phyloP scores from a whole-genome alignment of 345 rosid species.

The Nephelium lappaceum region DNA sequence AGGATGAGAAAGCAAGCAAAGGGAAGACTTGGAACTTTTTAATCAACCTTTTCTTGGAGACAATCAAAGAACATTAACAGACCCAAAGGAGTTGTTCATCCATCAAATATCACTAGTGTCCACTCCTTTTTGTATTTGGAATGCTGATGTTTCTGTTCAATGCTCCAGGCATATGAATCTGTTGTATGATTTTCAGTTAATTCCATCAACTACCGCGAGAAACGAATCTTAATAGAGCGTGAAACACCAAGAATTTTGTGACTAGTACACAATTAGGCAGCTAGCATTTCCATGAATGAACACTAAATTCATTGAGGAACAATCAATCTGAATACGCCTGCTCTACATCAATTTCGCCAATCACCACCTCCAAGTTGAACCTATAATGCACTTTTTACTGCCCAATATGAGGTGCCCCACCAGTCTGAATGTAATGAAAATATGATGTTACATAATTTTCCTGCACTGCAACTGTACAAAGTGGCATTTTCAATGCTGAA shows the following conservation, averaged over 20 bases:
- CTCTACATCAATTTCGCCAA: too few relatives aligned
- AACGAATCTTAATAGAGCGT: neutral
- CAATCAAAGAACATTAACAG: neutral
- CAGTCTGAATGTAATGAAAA: neutral
- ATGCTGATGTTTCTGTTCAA: neutral
- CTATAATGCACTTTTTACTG: too few relatives aligned
- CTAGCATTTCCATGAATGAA: neutral
- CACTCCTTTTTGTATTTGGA: neutral
- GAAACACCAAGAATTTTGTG: neutral
- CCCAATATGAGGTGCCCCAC: too few relatives aligned
- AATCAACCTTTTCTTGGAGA: neutral
- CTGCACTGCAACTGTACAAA: neutral
- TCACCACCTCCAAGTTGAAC: too few relatives aligned
- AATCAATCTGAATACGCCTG: neutral
- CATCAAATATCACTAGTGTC: neutral
- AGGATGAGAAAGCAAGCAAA: neutral
- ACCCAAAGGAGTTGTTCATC: constrained; percentile 3
- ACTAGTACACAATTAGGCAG: neutral
- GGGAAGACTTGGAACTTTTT: neutral
- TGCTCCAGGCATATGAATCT: neutral
- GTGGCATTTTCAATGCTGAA: neutral
- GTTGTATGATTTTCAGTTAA: neutral
- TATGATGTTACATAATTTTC: neutral
- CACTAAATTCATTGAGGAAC: neutral
- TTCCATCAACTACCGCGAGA: neutral